Evolutionary conservation across 306 rosid species (phyloP).

Genomic region (Geum urbanum): DNA sequence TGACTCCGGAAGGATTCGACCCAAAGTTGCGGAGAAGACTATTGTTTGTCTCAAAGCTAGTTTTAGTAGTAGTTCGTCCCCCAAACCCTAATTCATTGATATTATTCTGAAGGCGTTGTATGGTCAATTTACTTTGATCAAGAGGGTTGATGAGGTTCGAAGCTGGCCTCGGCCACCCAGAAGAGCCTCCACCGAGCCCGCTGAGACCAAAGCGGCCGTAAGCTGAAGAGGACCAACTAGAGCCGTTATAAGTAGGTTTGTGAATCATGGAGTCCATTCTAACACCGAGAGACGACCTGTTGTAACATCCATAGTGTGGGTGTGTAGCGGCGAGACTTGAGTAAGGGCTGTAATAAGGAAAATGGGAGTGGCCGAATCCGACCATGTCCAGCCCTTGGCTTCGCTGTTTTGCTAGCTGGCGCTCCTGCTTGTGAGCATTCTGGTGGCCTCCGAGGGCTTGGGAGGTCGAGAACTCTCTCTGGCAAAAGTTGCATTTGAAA

Average conservation of each 20-base stretch:
- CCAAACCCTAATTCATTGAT: conserved; percentile 12
- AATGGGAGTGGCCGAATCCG: conserved; percentile 23
- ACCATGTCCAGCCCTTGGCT: conserved; percentile 36
- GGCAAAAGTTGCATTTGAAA: conserved; percentile 65
- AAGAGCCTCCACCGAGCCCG: background rate
- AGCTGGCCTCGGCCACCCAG: conserved; percentile 14
- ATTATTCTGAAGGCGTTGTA: conserved; percentile 20
- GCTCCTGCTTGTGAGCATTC: conserved; percentile 76
- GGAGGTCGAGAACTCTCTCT: conserved; percentile 62
- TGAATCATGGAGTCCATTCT: conserved; percentile 58
- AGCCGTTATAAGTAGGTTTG: conserved; percentile 31
- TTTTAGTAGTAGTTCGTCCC: background rate
- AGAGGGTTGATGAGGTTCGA: conserved; percentile 10
- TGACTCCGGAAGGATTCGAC: background rate
- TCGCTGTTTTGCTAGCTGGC: conserved; percentile 58
- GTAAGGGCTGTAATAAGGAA: conserved; percentile 36
- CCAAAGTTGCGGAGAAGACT: background rate
- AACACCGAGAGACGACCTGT: conserved; percentile 45
- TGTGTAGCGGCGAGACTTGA: conserved; percentile 23
- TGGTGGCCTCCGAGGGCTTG: conserved; percentile 89
- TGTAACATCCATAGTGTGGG: conserved; percentile 30
- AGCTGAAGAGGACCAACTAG: background rate
- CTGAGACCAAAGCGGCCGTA: conserved; percentile 17
- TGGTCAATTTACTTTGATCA: conserved; percentile 17
- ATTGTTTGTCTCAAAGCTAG: conserved; percentile 12